These are phyloP conservation scores for Trichoderma polysporum DNA, from an alignment of 2,329 filamentous ascomycete genomes.

Conservation along the genomic window DNA sequence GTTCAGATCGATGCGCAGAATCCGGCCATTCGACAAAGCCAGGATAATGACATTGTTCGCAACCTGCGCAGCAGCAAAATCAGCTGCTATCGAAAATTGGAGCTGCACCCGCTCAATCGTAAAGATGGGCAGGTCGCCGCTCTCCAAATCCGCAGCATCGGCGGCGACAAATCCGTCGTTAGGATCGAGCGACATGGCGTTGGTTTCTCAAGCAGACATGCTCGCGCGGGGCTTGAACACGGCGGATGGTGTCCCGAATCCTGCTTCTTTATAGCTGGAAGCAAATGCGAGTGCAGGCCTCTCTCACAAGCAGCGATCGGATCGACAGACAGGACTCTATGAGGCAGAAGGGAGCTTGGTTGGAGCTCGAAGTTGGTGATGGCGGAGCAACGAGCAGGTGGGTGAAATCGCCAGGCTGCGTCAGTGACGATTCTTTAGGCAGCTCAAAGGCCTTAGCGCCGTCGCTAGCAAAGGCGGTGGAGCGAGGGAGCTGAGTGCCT, in stretches of 20 bases:
- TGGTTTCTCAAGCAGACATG: constrained; percentile 22
- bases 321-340: background rate
- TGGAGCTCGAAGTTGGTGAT: constrained; percentile 4
- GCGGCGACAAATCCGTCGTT: constrained; percentile 69
- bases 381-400: background rate
- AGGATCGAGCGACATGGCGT: constrained; percentile 39
- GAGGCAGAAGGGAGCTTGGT: background rate
- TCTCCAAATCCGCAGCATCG: constrained; percentile 60
- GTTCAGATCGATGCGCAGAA: constrained; percentile 91
- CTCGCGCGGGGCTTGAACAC: constrained; percentile 9
- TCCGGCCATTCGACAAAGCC: constrained; percentile 86
- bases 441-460: background rate
- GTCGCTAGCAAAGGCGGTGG: constrained; percentile 6
- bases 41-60: constrained; percentile 96
- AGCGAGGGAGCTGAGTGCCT: background rate
- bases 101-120: constrained; percentile 89
- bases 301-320: background rate
- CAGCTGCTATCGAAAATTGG: constrained; percentile 89
- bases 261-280: background rate
- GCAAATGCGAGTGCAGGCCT: background rate
- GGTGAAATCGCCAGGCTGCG: background rate
- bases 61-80: constrained; percentile 95
- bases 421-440: constrained; percentile 16
- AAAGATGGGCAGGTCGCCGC: constrained; percentile 78
- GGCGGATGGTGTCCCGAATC: background rate